Evolutionary conservation across 192 early-diverging fungal species (phyloP).

Genomic region (Entomortierella lignicola): DNA sequence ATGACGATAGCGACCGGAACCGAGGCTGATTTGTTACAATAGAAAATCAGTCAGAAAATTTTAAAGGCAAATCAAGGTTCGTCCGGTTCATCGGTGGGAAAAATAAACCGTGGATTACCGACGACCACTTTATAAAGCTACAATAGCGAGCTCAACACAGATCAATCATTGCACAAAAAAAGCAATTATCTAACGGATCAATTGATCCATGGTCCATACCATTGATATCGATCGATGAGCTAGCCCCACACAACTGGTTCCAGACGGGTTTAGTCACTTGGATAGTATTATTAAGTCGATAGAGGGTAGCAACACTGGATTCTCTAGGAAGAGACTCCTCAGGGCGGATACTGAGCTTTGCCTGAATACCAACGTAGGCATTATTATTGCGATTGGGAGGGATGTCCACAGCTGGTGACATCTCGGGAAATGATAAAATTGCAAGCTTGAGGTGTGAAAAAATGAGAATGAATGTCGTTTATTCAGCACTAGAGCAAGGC

Average conservation of each 20-base stretch:
- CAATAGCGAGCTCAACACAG: neutral
- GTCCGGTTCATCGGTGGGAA: neutral
- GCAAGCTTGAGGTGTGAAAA: no score
- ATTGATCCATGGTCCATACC: slow-evolving; percentile 9
- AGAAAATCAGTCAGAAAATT: neutral
- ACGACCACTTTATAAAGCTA: no score
- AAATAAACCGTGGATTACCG: neutral
- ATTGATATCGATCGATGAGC: neutral
- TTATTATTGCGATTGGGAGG: slow-evolving; percentile 3
- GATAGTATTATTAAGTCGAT: slow-evolving; percentile 34
- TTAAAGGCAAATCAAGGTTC: slow-evolving; percentile 20
- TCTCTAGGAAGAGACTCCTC: slow-evolving; percentile 24
- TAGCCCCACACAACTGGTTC: slow-evolving; percentile 21
- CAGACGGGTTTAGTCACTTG: slow-evolving; percentile 43
- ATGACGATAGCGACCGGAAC: slow-evolving; percentile 52
- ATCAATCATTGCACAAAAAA: neutral
- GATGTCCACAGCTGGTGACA: slow-evolving; percentile 7
- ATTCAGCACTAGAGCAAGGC: no score
- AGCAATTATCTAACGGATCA: neutral
- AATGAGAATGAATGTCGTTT: no score
- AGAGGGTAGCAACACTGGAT: neutral
- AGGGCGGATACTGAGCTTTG: slow-evolving; percentile 38
- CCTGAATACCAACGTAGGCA: slow-evolving; percentile 15
- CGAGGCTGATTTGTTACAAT: slow-evolving; percentile 51
- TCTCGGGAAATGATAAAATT: no score